These are phyloP conservation scores for Chalara sp. DNA, from an alignment of 2,329 filamentous ascomycete genomes.

Conservation along the genomic window DNA sequence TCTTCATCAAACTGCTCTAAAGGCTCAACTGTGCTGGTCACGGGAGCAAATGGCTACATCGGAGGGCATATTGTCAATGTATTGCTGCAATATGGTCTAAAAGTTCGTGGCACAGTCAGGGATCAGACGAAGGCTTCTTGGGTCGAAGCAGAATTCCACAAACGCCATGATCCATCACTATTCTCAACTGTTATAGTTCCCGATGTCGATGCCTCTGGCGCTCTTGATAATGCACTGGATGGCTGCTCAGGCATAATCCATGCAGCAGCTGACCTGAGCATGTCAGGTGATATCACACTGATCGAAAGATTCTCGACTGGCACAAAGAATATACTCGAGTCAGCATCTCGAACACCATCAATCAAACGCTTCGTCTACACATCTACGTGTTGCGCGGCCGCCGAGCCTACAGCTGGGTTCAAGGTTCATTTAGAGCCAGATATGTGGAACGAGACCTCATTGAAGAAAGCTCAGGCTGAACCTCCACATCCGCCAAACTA, in stretches of 20 bases:
- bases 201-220: neutral
- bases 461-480: neutral
- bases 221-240: neutral
- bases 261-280: neutral
- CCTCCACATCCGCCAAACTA: neutral
- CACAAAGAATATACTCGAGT: too few relatives aligned
- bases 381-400: too few relatives aligned
- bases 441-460: neutral
- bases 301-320: neutral
- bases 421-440: neutral
- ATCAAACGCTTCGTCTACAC: too few relatives aligned
- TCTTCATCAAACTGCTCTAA: neutral
- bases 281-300: neutral
- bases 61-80: neutral
- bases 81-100: neutral
- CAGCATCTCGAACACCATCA: too few relatives aligned
- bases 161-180: neutral
- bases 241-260: neutral
- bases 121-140: neutral
- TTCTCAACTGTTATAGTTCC: neutral
- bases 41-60: neutral
- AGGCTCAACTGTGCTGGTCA: neutral
- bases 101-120: neutral
- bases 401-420: too few relatives aligned
- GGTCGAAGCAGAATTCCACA: neutral